Evolutionary conservation across 495 filamentous ascomycete species (phyloP), one percentile per base, ranked within the genome.

Genomic region (Lepidopterella palustris): DNA sequence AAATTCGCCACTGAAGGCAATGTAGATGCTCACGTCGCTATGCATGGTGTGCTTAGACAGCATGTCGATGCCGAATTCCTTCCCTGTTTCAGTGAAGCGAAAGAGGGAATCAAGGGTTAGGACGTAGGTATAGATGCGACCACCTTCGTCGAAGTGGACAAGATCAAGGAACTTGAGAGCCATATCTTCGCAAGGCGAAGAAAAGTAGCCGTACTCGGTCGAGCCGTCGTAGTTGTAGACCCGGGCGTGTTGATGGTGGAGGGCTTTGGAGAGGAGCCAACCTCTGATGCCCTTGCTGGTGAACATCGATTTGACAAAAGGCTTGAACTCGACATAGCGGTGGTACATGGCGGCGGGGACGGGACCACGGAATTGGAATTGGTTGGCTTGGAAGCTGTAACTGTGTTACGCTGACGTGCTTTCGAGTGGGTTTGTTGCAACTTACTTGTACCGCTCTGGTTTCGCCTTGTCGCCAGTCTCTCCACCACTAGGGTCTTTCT

Each of bases 31-130:
- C 3, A 95, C 90, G 72, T 96, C 85, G 68, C 87, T 90, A 68
- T 97, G 92, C 87, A 97, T 91, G 28, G 88, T 95, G 70, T 97
- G 92, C 70, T 97, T 97, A 65, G 83, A 87, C 57, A 97, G 73
- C 58, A 97, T 71, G 68, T 97, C 92, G 57, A 97, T 89, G 27
- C 91, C 89, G 57, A 97, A 96, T 68, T 96, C 90, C 59, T 92
- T 90, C 6, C 92, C 92, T 0, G 92, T 97, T 71, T 96, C 91
- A 0, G 92, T 96, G 72, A 96, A 97, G 23, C 89, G 85, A 64
- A 93, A 78, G 29, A 89, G 77, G 4, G 84, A 87, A 64, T 97
- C 92, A 18, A 97, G 78, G 0, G 90, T 96, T 4, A 97, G 76
- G 11, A 97, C 85, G 64, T 96, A 97, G 24, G 92, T 97, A 68